phyloP scores from a whole-genome alignment of 1,284 basidiomycete genomes.

The Boletus holoroseus region DNA sequence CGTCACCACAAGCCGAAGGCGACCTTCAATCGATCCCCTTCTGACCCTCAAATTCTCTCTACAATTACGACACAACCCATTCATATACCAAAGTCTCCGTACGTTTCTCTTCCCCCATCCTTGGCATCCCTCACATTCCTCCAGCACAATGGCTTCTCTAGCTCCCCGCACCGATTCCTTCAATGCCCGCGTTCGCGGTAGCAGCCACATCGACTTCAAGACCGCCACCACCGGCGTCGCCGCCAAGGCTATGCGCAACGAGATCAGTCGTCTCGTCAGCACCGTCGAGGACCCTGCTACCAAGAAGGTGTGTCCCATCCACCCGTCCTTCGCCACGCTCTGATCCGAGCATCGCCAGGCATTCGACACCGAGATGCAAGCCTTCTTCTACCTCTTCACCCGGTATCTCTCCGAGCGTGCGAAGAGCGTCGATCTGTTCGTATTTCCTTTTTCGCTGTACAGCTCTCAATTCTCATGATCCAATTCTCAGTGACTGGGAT shows the following conservation, averaged over 20 bases:
- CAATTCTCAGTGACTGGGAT: constrained; percentile 81
- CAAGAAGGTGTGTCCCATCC: constrained; percentile 63
- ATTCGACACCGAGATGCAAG: constrained; percentile 98
- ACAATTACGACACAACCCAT: constrained; percentile 59
- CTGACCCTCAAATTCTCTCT: constrained; percentile 57
- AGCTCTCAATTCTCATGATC: constrained; percentile 10
- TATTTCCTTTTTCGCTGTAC: constrained; percentile 26
- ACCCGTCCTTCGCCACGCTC: constrained; percentile 1
- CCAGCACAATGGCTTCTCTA: constrained; percentile 49
- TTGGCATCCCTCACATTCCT: constrained; percentile 11
- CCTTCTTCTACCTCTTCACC: constrained; percentile 98
- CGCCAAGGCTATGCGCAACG: constrained; percentile 98
- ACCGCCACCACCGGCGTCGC: constrained; percentile 97
- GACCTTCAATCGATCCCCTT: constrained; percentile 41
- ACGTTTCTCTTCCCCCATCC: constrained; percentile 22
- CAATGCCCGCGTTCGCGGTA: constrained; percentile 62
- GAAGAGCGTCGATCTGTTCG: constrained; percentile 90
- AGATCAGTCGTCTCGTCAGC: constrained; percentile 89
- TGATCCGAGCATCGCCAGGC: constrained; percentile 48
- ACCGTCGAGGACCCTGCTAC: constrained; percentile 74
- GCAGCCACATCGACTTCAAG: constrained; percentile 86
- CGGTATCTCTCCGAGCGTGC: constrained; percentile 95
- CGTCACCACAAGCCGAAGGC: constrained; percentile 56
- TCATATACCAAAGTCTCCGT: constrained; percentile 47
- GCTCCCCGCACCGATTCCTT: constrained; percentile 58